Base-by-base conservation (phyloP, 2,329 filamentous ascomycete species). In the Penicillium freii region DNA sequence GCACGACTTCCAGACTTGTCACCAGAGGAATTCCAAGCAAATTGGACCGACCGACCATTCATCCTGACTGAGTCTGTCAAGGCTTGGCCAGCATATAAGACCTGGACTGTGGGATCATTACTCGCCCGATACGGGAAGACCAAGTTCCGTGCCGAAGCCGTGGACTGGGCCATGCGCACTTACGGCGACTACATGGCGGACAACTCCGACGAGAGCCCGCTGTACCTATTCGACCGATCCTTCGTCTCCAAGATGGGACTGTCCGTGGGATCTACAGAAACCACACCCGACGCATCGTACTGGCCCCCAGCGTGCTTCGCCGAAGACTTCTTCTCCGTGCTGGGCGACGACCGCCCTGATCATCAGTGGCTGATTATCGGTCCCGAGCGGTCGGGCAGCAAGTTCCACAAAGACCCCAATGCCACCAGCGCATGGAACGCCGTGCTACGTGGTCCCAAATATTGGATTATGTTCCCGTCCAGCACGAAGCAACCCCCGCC, bases 401-500 rank as follows among this genome's bases (percentile, higher is more conserved):
- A 92, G 5, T 97, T 97, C 71, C 93, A 97, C 79, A 97, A 97
- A 72, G 86, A 87, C 66, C 85, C 84, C 3, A 87, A 87, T 69
- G 84, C 83, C 1, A 87, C 82, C 19, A 79, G 87, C 66, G 93
- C 94, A 0, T 97, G 93, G 94, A 97, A 97, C 71, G 93, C 92
- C 0, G 91, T 97, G 15, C 80, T 97, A 29, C 86, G 88, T 58
- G 94, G 93, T 5, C 85, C 88, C 34, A 97, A 97, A 71, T 97
- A 97, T 80, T 97, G 94, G 93, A 93, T 97, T 73, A 95, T 97
- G 91, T 97, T 97, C 70, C 92, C 91, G 0, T 88, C 90, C 0
- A 85, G 85, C 0, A 73, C 79, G 1, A 77, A 77, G 19, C 71
- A 82, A 6, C 84, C 86, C 0, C 81, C 87, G 4, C 92, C 94